Base-by-base conservation (phyloP, 495 filamentous ascomycete species). In the Lophiotrema nucula region DNA sequence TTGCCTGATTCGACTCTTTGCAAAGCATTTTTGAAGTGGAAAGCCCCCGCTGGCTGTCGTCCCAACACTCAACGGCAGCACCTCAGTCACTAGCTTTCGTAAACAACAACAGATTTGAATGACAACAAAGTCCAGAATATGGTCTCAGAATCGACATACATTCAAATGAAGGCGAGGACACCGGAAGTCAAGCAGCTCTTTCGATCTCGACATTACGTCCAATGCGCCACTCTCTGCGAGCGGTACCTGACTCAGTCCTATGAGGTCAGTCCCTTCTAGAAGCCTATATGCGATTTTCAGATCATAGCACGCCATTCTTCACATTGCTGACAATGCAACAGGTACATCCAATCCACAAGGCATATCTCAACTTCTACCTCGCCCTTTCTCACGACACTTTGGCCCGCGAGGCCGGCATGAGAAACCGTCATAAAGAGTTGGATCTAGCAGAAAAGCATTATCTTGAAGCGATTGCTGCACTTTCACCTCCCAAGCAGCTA, bases 291-390 rank as follows among this genome's bases (percentile, higher is more conserved):
- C n/a, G n/a, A n/a, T n/a, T n/a, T n/a, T n/a, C 26, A 52, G 35
- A 35, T 13, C 26, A 44, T 47, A 45, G 13, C 38, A 47, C 4
- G 15, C 1, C 27, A n/a, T n/a, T n/a, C n/a, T n/a, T n/a, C n/a
- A n/a, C n/a, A n/a, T n/a, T n/a, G n/a, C n/a, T n/a, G n/a, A n/a
- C n/a, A n/a, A n/a, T n/a, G n/a, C n/a, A n/a, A n/a, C 50, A 65
- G 62, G 58, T 59, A n/a, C 42, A 66, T 39, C 62, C 59, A 4
- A 26, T 64, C 15, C 56, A 63, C 48, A 12, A 27, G 19, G 49
- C 66, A 16, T 69, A 56, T 43, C 52, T 66, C 10, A 52, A 64
- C 47, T 69, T 69, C 47, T 69, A 66, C 39, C n/a, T 55, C 4
- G 66, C 66, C 10, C 39, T 69, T 25, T 64, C 59, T 11, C 56